phyloP scores from a whole-genome alignment of 495 filamentous ascomycete species.

The Aspergillus carlsbadensis region DNA sequence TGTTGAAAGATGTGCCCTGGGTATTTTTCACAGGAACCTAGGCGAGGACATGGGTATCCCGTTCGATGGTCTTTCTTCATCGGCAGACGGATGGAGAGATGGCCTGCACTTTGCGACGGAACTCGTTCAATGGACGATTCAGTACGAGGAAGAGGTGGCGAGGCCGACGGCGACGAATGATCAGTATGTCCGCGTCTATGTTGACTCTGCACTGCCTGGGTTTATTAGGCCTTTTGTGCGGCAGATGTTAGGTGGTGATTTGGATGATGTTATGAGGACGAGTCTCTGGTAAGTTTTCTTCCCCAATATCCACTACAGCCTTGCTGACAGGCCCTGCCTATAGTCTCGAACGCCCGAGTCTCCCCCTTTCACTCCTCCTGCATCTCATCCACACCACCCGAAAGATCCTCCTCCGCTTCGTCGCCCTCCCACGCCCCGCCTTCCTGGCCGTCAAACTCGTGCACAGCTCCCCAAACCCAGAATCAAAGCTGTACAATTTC shows the following conservation, averaged over 20 bases:
- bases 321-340: conserved; percentile 13
- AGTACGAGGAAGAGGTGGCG: conserved; percentile 42
- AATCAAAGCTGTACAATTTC: conserved; percentile 19
- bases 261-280: conserved; percentile 28
- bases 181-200: conserved; percentile 30
- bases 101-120: conserved; percentile 55
- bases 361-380: too few relatives aligned
- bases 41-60: conserved; percentile 45
- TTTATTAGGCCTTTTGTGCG: conserved; percentile 18
- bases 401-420: too few relatives aligned
- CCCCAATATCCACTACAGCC: background rate
- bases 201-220: conserved; percentile 26
- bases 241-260: conserved; percentile 23
- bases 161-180: conserved; percentile 26
- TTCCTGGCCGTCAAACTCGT: conserved; percentile 28
- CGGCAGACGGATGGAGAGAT: conserved; percentile 44
- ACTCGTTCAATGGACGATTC: conserved; percentile 45
- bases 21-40: conserved; percentile 36
- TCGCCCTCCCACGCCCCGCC: too few relatives aligned
- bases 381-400: too few relatives aligned
- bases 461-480: conserved; percentile 14
- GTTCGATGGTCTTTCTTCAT: conserved; percentile 23
- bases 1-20: conserved; percentile 43
- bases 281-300: conserved; percentile 22
- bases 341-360: background rate